Evolutionary conservation across 345 rosid species (phyloP).

Genomic region (Populus alba): DNA sequence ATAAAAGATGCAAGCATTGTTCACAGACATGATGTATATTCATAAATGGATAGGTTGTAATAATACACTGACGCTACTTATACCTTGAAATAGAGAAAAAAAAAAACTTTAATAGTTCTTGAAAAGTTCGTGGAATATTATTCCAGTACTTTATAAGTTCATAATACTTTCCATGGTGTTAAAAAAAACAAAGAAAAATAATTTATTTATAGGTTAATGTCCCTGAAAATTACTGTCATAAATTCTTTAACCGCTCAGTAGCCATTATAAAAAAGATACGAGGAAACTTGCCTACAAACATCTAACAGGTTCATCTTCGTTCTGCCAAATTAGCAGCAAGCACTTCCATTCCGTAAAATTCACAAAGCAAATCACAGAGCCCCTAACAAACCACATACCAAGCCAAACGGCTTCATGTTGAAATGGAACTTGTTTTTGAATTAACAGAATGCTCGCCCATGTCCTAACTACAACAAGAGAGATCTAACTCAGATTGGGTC

Average conservation of each 20-base stretch:
- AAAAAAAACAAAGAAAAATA: too few relatives aligned
- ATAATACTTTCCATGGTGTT: too few relatives aligned
- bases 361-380: not conserved
- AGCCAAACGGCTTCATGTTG: too few relatives aligned
- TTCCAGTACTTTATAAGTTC: too few relatives aligned
- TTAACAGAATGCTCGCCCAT: not conserved
- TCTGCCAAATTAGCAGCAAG: not conserved
- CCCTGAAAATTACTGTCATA: too few relatives aligned
- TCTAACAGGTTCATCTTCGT: not conserved
- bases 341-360: not conserved
- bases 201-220: too few relatives aligned
- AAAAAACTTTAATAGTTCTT: too few relatives aligned
- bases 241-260: not conserved
- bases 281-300: conserved; percentile 1
- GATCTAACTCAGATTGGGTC: not conserved
- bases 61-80: not conserved
- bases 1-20: not conserved
- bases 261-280: not conserved
- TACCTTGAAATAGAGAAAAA: too few relatives aligned
- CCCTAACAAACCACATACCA: not conserved
- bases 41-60: not conserved
- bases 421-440: not conserved
- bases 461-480: not conserved
- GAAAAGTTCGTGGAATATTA: too few relatives aligned
- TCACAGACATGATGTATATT: not conserved